Percentiles rank a stretch among this genome's conserved stretches.
These are phyloP conservation scores for Claviceps spartinae DNA, from an alignment of 2,329 filamentous ascomycete species.

Conservation along the genomic window DNA sequence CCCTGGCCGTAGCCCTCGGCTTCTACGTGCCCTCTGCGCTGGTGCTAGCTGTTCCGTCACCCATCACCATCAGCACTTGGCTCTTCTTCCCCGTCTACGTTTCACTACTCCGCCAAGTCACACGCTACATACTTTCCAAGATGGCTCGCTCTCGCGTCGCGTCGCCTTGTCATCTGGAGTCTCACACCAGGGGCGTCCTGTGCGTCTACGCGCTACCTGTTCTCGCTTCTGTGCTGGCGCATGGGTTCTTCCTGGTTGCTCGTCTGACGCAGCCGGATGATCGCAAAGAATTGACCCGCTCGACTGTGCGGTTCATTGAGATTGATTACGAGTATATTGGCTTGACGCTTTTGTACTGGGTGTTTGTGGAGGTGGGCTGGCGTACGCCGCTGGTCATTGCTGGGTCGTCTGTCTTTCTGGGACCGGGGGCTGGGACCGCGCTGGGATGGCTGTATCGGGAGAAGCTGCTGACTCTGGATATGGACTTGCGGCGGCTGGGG, in stretches of 20 bases:
- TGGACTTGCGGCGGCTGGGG: conserved; percentile 9
- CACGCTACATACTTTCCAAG: conserved; percentile 16
- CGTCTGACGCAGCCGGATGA: conserved; percentile 26
- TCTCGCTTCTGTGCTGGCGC: conserved; percentile 27
- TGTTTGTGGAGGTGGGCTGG: conserved; percentile 37
- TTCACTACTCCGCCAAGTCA: conserved; percentile 25
- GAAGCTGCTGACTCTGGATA: conserved; percentile 15
- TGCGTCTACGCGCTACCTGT: conserved; percentile 33
- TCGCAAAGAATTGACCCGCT: conserved; percentile 35
- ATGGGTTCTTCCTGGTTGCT: conserved; percentile 28
- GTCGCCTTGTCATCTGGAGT: conserved; percentile 28
- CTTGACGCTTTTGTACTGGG: conserved; percentile 38
- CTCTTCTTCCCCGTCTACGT: conserved; percentile 39
- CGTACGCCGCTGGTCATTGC: conserved; percentile 21
- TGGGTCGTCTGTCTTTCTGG: conserved; percentile 17
- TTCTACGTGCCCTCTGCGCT: conserved; percentile 31
- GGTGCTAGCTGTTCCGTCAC: conserved; percentile 26
- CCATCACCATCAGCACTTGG: conserved; percentile 29
- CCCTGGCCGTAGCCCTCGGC: conserved; percentile 32
- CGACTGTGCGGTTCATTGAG: conserved; percentile 30
- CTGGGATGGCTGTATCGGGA: conserved; percentile 27
- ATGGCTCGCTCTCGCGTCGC: conserved; percentile 15
- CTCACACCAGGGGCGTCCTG: conserved; percentile 22
- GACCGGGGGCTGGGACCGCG: conserved; percentile 25
- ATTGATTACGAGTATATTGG: conserved; percentile 32